These are phyloP conservation scores for Boletus reticulatus DNA, from an alignment of 768 basidiomycete genomes.

Conservation along the genomic window DNA sequence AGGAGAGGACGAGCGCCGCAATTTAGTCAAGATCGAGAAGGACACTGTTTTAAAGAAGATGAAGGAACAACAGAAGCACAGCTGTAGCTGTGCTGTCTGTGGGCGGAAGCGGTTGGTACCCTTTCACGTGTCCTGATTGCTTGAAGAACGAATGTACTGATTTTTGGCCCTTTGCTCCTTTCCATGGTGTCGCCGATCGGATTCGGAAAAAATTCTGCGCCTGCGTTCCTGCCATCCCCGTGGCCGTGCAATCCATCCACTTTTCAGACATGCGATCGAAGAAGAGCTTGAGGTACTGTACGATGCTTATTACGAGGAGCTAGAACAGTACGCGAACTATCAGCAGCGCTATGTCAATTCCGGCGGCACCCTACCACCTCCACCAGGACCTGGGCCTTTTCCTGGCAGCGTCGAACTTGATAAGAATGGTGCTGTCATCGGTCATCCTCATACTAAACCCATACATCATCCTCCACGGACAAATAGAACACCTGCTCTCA, in stretches of 20 bases:
- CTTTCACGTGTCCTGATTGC: constrained; percentile 24
- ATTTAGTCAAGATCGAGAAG: constrained; percentile 96
- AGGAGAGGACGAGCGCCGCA: constrained; percentile 86
- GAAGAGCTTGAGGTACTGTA: constrained; percentile 99
- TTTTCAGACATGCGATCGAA: constrained; percentile 88
- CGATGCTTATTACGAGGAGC: constrained; percentile 99
- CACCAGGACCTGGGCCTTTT: constrained; percentile 96
- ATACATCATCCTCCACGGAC: constrained; percentile 41
- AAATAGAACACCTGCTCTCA: constrained; percentile 32
- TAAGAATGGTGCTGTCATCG: constrained; percentile 77
- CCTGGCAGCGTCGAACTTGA: constrained; percentile 97
- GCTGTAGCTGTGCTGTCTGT: constrained; percentile 94
- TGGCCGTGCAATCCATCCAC: constrained; percentile 5
- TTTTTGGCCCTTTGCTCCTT: constrained; percentile 22
- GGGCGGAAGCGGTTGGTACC: constrained; percentile 88
- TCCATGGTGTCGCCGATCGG: constrained; percentile 17
- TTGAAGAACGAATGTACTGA: constrained; percentile 18
- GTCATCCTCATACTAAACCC: constrained; percentile 30
- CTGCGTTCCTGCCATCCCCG: constrained; percentile 5
- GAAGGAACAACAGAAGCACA: constrained; percentile 99
- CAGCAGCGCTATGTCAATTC: constrained; percentile 94
- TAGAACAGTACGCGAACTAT: constrained; percentile 98
- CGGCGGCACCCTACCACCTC: constrained; percentile 85
- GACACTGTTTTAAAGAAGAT: constrained; percentile 97
- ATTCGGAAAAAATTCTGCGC: constrained; percentile 15